Evolutionary conservation across 2,329 filamentous ascomycete species (phyloP).

Genomic region (Bipolaris oryzae): DNA sequence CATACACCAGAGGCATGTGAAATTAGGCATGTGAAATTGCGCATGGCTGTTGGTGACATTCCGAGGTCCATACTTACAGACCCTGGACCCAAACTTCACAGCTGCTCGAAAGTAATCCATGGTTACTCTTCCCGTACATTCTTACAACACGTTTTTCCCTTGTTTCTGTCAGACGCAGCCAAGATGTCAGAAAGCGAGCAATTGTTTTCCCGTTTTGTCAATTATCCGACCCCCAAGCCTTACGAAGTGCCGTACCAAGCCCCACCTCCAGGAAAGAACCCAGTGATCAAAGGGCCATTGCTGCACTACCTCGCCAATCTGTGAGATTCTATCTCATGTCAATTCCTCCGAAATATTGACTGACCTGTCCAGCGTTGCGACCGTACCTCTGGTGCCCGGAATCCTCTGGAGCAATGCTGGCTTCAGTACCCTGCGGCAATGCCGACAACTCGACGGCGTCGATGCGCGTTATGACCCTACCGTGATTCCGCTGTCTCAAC

Average conservation of each 20-base stretch:
- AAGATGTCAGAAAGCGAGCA: slow-evolving; percentile 31
- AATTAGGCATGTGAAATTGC: slow-evolving; percentile 5
- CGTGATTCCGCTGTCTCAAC: slow-evolving; percentile 55
- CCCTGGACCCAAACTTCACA: background rate
- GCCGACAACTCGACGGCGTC: slow-evolving; percentile 61
- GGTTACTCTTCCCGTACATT: background rate
- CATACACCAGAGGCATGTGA: background rate
- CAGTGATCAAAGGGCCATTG: slow-evolving; percentile 69
- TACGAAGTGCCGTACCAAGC: slow-evolving; percentile 43
- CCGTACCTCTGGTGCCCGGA: slow-evolving; percentile 65
- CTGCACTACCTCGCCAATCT: slow-evolving; percentile 67
- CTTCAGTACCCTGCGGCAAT: slow-evolving; percentile 63
- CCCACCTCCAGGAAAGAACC: slow-evolving; percentile 62
- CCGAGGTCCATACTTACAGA: slow-evolving; percentile 7
- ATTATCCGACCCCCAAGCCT: slow-evolving; percentile 44
- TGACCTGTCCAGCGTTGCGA: slow-evolving; percentile 60
- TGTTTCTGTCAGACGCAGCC: slow-evolving; percentile 6
- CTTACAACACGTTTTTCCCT: background rate
- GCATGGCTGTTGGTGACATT: slow-evolving; percentile 1
- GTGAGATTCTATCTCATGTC: slow-evolving; percentile 52
- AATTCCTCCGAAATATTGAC: background rate
- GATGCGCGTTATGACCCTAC: slow-evolving; percentile 63
- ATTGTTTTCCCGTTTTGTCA: slow-evolving; percentile 35
- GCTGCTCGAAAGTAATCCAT: background rate
- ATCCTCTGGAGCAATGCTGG: slow-evolving; percentile 75